Evolutionary conservation across 2,329 filamentous ascomycete genomes (phyloP).

Genomic region (Colletotrichum spinosum): DNA sequence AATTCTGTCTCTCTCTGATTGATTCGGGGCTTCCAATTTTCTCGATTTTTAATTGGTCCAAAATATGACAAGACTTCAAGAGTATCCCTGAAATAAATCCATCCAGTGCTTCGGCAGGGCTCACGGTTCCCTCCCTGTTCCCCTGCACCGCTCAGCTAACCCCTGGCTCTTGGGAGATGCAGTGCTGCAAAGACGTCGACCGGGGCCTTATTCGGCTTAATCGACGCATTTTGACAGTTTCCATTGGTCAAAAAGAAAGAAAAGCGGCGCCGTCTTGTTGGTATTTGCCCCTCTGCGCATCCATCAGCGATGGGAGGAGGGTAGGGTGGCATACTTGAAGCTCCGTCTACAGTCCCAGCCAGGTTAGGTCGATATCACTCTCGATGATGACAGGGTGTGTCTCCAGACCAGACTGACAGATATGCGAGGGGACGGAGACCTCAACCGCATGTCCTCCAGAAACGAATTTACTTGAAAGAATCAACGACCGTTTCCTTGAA

Average conservation of each 20-base stretch:
- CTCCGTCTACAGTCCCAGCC: too few relatives aligned
- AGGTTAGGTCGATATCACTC: neutral
- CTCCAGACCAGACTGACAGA: constrained; percentile 1
- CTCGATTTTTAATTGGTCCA: constrained; percentile 27
- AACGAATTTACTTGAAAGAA: neutral
- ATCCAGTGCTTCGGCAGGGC: constrained; percentile 27
- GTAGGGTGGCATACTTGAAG: too few relatives aligned
- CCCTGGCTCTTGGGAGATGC: constrained; percentile 13
- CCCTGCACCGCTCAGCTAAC: constrained; percentile 7
- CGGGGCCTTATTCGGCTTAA: constrained; percentile 35
- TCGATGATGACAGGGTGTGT: constrained; percentile 7
- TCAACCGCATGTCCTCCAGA: constrained; percentile 2
- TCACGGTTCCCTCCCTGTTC: constrained; percentile 3
- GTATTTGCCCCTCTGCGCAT: constrained; percentile 30
- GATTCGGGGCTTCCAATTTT: constrained; percentile 24
- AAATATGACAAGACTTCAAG: constrained; percentile 9
- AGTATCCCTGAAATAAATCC: constrained; percentile 7
- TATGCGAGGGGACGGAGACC: constrained; percentile 8
- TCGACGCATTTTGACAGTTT: constrained; percentile 40
- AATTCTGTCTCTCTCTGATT: constrained; percentile 19
- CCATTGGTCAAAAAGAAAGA: constrained; percentile 49
- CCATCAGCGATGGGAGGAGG: constrained; percentile 17
- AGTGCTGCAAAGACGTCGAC: constrained; percentile 24
- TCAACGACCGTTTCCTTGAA: neutral
- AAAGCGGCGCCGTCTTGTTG: constrained; percentile 38